Evolutionary conservation across 495 filamentous ascomycete species (phyloP).

Genomic region (Podospora comata): DNA sequence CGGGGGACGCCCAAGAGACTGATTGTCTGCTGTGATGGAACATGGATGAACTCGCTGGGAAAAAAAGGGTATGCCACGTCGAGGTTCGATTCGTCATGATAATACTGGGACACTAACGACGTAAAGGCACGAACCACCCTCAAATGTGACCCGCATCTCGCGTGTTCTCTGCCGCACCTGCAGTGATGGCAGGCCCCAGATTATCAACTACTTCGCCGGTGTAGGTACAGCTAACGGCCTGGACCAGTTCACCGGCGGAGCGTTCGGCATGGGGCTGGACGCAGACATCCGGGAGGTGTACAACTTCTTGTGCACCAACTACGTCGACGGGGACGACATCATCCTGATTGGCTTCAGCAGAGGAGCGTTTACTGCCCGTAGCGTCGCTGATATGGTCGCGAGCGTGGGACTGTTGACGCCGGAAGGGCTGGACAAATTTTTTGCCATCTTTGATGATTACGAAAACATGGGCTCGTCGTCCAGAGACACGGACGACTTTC

Average conservation of each 20-base stretch:
- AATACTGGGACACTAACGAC: too few species aligned
- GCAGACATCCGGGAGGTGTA: conserved; percentile 60
- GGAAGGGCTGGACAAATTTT: conserved; percentile 57
- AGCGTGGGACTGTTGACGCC: conserved; percentile 59
- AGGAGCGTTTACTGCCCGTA: conserved; percentile 66
- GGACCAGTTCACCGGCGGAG: conserved; percentile 48
- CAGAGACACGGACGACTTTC: conserved; percentile 24
- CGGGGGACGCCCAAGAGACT: conserved; percentile 27
- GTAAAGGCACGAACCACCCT: conserved; percentile 33
- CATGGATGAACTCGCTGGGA: conserved; percentile 40
- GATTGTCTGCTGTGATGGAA: conserved; percentile 38
- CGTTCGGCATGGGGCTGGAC: conserved; percentile 45
- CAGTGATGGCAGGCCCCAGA: conserved; percentile 35
- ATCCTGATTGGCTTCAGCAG: conserved; percentile 67
- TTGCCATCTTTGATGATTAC: conserved; percentile 57
- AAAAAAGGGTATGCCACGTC: conserved; percentile 23
- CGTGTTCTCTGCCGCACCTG: conserved; percentile 34
- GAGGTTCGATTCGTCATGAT: background rate
- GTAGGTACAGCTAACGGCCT: conserved; percentile 43
- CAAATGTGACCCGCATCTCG: conserved; percentile 46
- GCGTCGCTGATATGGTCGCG: conserved; percentile 57
- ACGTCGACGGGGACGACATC: conserved; percentile 60
- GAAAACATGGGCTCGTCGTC: conserved; percentile 31
- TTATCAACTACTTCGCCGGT: conserved; percentile 48
- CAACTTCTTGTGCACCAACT: conserved; percentile 63